Evolutionary conservation across 306 rosid genomes (phyloP).

Genomic region (Acacia crassicarpa): DNA sequence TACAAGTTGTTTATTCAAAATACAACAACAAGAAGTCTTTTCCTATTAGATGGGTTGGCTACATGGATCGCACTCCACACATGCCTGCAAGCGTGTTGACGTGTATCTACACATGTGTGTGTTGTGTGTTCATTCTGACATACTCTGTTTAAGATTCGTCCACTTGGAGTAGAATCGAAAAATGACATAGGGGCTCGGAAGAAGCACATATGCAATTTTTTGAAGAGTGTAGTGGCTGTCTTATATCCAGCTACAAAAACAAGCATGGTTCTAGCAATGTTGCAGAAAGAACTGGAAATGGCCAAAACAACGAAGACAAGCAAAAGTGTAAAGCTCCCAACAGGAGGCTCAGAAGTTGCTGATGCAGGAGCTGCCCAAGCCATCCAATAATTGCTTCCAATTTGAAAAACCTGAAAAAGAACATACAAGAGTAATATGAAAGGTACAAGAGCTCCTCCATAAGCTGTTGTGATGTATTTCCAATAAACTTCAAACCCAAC

Average conservation of each 20-base stretch:
- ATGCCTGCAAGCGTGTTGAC: background rate
- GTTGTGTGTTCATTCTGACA: background rate
- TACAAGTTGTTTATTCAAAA: no score
- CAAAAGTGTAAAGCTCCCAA: conserved; percentile 49
- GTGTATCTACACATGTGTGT: background rate
- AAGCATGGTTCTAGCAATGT: conserved; percentile 48
- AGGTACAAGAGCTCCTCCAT: conserved; percentile 85
- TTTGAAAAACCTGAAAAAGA: conserved; percentile 54
- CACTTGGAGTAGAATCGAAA: conserved; percentile 75
- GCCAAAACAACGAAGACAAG: conserved; percentile 66
- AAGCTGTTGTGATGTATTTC: conserved; percentile 66
- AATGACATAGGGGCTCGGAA: conserved; percentile 86
- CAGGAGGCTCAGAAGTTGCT: conserved; percentile 40
- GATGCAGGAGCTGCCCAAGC: conserved; percentile 81
- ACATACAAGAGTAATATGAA: conserved; percentile 59
- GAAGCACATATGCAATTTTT: conserved; percentile 65
- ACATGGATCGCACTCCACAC: background rate
- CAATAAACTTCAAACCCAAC: conserved; percentile 71
- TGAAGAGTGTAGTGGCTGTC: conserved; percentile 69
- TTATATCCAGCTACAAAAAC: conserved; percentile 56
- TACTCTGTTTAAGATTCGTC: conserved; percentile 62
- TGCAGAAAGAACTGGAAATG: conserved; percentile 57
- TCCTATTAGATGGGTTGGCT: no score
- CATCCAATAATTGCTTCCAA: conserved; percentile 92
- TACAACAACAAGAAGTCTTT: no score